Evolutionary conservation across 352 stramenopile species (phyloP).

Genomic region (Pythium rhizo-oryzae): DNA sequence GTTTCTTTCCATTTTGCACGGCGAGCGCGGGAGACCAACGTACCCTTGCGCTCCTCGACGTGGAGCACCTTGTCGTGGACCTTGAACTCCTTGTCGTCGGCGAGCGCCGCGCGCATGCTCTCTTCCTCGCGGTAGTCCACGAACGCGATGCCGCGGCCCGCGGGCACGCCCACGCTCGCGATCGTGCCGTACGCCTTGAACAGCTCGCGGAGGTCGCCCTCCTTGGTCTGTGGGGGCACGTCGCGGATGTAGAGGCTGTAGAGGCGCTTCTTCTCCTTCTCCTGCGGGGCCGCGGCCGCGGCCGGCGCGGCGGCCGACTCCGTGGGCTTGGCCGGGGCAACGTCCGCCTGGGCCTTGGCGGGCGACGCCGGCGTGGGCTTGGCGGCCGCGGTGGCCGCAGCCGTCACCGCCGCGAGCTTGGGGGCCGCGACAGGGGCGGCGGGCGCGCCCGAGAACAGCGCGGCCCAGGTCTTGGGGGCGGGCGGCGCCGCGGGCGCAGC

Average conservation of each 20-base stretch:
- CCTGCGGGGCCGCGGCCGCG: slow-evolving; percentile 18
- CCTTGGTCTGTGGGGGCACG: slow-evolving; percentile 70
- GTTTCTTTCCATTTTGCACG: neutral
- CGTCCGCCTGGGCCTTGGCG: neutral
- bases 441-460: slow-evolving; percentile 43
- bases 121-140: slow-evolving; percentile 83
- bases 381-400: slow-evolving; percentile 17
- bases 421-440: slow-evolving; percentile 25
- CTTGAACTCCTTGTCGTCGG: slow-evolving; percentile 67
- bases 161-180: slow-evolving; percentile 64
- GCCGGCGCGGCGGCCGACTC: slow-evolving; percentile 15
- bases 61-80: slow-evolving; percentile 75
- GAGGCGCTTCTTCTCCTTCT: slow-evolving; percentile 60
- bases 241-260: slow-evolving; percentile 80
- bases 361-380: slow-evolving; percentile 1
- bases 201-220: slow-evolving; percentile 74
- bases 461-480: slow-evolving; percentile 59
- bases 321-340: slow-evolving; percentile 6
- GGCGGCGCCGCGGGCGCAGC: slow-evolving; percentile 38
- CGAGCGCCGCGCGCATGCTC: slow-evolving; percentile 73
- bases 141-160: slow-evolving; percentile 73
- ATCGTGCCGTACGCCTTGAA: slow-evolving; percentile 82
- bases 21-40: neutral
- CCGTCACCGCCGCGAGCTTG: slow-evolving; percentile 29
- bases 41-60: slow-evolving; percentile 81